Conservation (phyloP, 768 basidiomycete species). For the Rhizopogon vinicolor region DNA sequence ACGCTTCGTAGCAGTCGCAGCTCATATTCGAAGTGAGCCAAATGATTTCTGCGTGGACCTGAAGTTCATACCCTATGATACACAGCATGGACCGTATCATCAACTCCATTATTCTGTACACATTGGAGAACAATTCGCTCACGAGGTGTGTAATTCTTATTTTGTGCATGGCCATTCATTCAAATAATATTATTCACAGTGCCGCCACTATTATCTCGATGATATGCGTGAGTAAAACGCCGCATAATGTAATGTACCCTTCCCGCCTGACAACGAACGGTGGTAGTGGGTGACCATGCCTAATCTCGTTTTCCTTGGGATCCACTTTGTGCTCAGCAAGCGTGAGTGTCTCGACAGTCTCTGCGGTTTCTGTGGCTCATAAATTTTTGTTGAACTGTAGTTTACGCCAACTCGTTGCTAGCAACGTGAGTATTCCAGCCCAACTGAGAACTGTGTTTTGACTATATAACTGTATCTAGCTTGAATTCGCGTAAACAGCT, state of each 20-base stretch:
- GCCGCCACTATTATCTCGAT: constrained; percentile 37
- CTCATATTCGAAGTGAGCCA: constrained; percentile 30
- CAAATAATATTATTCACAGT: constrained; percentile 8
- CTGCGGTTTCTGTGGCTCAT: not conserved
- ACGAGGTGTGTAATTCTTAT: constrained; percentile 31
- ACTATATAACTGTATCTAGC: constrained; percentile 11
- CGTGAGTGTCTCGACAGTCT: constrained; percentile 20
- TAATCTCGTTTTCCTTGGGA: constrained; percentile 47
- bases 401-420: constrained; percentile 48
- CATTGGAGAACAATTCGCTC: constrained; percentile 48
- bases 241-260: not conserved
- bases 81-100: constrained; percentile 44
- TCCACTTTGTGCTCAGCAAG: constrained; percentile 52
- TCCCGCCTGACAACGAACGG: not conserved
- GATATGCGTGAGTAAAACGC: constrained; percentile 32
- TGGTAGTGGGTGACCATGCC: constrained; percentile 42
- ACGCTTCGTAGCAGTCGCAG: constrained; percentile 37
- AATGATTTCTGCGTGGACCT: not conserved
- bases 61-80: not conserved
- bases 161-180: constrained; percentile 8
- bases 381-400: constrained; percentile 15
- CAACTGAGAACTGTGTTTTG: not conserved
- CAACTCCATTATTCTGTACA: constrained; percentile 43
- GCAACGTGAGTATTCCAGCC: constrained; percentile 28
- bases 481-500: constrained; percentile 33